Conservation (phyloP, 495 filamentous ascomycete species). For the Pyronema domesticum region DNA sequence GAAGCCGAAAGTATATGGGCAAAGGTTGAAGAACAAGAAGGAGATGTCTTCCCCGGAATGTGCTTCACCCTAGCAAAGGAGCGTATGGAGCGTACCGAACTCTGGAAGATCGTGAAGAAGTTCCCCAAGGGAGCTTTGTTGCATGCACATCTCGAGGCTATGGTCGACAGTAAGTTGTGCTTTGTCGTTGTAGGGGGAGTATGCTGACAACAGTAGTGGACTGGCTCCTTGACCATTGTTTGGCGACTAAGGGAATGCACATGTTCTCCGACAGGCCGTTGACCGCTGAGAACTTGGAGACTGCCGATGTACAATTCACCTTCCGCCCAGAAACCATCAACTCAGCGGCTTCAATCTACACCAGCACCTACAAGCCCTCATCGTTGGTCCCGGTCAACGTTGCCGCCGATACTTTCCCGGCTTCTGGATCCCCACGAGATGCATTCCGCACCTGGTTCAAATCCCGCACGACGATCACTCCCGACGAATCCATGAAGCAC, state of each 20-base stretch:
- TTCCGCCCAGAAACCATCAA: slow-evolving; percentile 28
- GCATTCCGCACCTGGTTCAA: slow-evolving; percentile 71
- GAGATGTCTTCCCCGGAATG: slow-evolving; percentile 60
- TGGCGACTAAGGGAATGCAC: slow-evolving; percentile 59
- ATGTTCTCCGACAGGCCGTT: slow-evolving; percentile 42
- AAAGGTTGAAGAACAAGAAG: slow-evolving; percentile 43
- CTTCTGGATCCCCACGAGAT: slow-evolving; percentile 20
- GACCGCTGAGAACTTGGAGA: slow-evolving; percentile 30
- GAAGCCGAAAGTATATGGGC: slow-evolving; percentile 61
- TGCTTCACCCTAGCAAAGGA: slow-evolving; percentile 70
- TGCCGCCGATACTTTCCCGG: slow-evolving; percentile 56
- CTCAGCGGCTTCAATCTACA: slow-evolving; percentile 37
- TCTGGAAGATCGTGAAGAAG: slow-evolving; percentile 66
- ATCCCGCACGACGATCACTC: slow-evolving; percentile 47
- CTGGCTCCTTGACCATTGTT: slow-evolving; percentile 50
- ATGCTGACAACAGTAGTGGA: slow-evolving; percentile 30
- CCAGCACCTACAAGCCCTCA: slow-evolving; percentile 35
- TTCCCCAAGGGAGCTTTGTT: slow-evolving; percentile 88
- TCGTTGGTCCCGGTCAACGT: slow-evolving; percentile 39
- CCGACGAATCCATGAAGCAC: slow-evolving; percentile 56
- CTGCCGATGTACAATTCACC: slow-evolving; percentile 36
- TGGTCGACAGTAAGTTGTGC: slow-evolving; percentile 43
- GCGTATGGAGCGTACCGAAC: slow-evolving; percentile 58
- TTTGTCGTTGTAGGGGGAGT: background rate
- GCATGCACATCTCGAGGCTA: slow-evolving; percentile 76